These are phyloP conservation scores for Hypoxylon intermedium DNA, from an alignment of 495 filamentous ascomycete species.

Conservation along the genomic window DNA sequence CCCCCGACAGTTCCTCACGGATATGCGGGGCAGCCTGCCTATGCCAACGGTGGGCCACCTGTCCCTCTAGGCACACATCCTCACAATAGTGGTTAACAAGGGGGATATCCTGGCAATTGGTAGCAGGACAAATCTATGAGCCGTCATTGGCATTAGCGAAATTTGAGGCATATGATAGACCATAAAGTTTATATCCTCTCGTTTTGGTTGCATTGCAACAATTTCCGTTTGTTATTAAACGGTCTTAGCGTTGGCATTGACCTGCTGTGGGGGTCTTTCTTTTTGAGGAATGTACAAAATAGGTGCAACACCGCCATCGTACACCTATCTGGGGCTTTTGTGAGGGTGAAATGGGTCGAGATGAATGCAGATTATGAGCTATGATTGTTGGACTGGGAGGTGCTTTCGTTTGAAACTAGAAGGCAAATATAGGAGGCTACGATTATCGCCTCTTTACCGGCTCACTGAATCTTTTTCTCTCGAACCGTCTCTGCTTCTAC, in stretches of 20 bases:
- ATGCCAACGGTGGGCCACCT: slow-evolving; percentile 41
- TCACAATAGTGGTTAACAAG: slow-evolving; percentile 42
- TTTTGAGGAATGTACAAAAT: too few relatives aligned
- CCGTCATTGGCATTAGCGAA: slow-evolving; percentile 10
- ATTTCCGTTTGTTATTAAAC: slow-evolving; percentile 8
- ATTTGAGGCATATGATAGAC: slow-evolving; percentile 37
- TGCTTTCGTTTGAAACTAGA: slow-evolving; percentile 38
- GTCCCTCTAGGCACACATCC: slow-evolving; percentile 45
- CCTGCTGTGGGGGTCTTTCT: neutral
- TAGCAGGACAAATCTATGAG: slow-evolving; percentile 9
- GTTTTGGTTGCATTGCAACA: slow-evolving; percentile 26
- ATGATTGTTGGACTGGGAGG: slow-evolving; percentile 30
- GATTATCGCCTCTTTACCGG: slow-evolving; percentile 11
- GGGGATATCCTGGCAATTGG: slow-evolving; percentile 43
- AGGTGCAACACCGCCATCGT: slow-evolving; percentile 5
- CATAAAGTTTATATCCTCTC: slow-evolving; percentile 18
- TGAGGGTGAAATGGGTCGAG: neutral
- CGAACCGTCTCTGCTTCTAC: slow-evolving; percentile 31
- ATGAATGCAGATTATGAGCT: slow-evolving; percentile 26
- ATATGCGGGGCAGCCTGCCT: slow-evolving; percentile 42
- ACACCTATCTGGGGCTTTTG: neutral
- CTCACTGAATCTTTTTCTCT: slow-evolving; percentile 49
- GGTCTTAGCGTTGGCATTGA: slow-evolving; percentile 13
- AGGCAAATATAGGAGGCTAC: slow-evolving; percentile 36
- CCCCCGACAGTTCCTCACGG: slow-evolving; percentile 39